Evolutionary conservation across 2,329 filamentous ascomycete species (phyloP).

Genomic region (Triangularia setosa): DNA sequence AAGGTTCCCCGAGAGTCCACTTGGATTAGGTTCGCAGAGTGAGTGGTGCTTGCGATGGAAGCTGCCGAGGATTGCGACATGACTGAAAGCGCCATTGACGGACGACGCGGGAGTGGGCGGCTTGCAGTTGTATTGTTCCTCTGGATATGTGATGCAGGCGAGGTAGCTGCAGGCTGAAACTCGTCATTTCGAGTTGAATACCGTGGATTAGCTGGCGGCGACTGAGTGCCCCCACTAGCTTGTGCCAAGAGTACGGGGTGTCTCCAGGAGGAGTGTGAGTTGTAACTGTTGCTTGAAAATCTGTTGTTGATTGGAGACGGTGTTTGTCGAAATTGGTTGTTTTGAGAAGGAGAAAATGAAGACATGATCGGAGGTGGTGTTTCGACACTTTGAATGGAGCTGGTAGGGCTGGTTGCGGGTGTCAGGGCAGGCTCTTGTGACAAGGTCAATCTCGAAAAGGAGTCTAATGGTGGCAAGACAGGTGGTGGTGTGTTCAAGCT

Average conservation of each 20-base stretch:
- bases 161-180: neutral
- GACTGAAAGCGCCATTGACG: conserved; percentile 4
- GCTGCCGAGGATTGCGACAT: neutral
- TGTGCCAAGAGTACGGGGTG: neutral
- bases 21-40: neutral
- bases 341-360: neutral
- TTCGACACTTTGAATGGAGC: conserved; percentile 1
- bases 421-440: neutral
- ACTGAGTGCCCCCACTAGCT: neutral
- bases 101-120: neutral
- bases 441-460: conserved; percentile 6
- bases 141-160: neutral
- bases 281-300: neutral
- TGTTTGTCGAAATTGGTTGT: neutral
- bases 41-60: neutral
- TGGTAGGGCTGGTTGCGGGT: neutral
- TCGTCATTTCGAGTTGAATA: neutral
- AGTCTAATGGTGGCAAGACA: neutral
- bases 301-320: neutral
- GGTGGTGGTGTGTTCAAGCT: neutral
- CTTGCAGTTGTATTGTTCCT: neutral
- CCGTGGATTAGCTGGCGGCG: neutral
- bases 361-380: neutral
- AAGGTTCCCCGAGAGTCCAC: conserved; percentile 10
- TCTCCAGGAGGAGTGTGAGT: neutral